These are phyloP conservation scores for Malassezia pachydermatis DNA, from an alignment of 1,284 basidiomycete species.

Conservation along the genomic window DNA sequence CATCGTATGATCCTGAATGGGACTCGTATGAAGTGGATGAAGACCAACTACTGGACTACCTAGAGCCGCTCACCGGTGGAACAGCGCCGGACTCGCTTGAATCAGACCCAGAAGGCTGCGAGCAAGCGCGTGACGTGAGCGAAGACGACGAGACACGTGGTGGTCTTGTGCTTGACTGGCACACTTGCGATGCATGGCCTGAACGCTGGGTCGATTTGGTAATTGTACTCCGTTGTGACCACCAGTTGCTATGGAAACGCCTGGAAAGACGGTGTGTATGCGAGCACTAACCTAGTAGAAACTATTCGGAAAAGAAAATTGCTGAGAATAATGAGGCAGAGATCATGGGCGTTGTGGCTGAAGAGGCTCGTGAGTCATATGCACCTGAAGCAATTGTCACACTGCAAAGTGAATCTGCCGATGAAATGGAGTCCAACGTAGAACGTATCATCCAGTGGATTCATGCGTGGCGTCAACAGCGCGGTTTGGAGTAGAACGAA, in stretches of 20 bases:
- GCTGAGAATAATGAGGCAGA: slow-evolving; percentile 97
- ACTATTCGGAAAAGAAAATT: slow-evolving; percentile 82
- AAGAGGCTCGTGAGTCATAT: slow-evolving; percentile 80
- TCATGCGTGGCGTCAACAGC: slow-evolving; percentile 61
- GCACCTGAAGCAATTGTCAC: slow-evolving; percentile 75
- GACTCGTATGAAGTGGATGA: slow-evolving; percentile 88
- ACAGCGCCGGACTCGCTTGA: slow-evolving; percentile 36
- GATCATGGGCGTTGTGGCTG: slow-evolving; percentile 86
- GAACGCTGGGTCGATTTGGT: slow-evolving; percentile 97
- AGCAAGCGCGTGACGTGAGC: slow-evolving; percentile 17
- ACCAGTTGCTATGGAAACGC: slow-evolving; percentile 78
- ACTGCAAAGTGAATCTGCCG: slow-evolving; percentile 65
- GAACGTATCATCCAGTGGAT: slow-evolving; percentile 77
- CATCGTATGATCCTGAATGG: slow-evolving; percentile 86
- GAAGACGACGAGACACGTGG: slow-evolving; percentile 31
- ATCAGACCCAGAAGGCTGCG: slow-evolving; percentile 12
- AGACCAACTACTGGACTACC: slow-evolving; percentile 52
- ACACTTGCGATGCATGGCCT: slow-evolving; percentile 86
- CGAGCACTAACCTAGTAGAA: slow-evolving; percentile 52
- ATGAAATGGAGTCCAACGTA: slow-evolving; percentile 78
- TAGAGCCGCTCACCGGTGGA: slow-evolving; percentile 34
- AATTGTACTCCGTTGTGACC: slow-evolving; percentile 81
- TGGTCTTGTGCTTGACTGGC: slow-evolving; percentile 90
- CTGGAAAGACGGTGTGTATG: slow-evolving; percentile 69
- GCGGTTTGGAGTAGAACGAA: slow-evolving; percentile 24